These are phyloP conservation scores for Fraxinus velutina DNA, from an alignment of 305 asterid species.

Conservation along the genomic window DNA sequence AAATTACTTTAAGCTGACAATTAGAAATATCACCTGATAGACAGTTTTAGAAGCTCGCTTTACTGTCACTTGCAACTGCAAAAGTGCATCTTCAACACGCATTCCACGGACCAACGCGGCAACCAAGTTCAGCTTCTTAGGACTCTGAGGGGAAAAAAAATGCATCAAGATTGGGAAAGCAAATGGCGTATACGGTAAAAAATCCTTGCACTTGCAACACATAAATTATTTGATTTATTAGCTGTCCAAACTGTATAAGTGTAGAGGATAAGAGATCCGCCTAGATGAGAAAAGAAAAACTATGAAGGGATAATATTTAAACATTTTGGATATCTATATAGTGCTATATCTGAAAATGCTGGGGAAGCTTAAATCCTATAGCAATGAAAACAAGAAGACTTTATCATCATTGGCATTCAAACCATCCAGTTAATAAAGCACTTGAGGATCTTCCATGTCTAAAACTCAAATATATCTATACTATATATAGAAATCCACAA, in stretches of 20 bases:
- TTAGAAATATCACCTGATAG: conserved; percentile 56
- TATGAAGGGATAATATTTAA: background rate
- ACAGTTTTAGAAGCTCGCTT: conserved; percentile 93
- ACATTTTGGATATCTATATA: background rate
- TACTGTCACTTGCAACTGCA: conserved; percentile 88
- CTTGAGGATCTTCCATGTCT: background rate
- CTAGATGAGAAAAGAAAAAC: background rate
- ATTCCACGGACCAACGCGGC: conserved; percentile 92
- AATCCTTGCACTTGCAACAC: background rate
- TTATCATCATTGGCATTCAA: background rate
- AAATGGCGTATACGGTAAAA: background rate
- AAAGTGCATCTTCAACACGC: conserved; percentile 93
- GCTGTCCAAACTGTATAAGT: background rate
- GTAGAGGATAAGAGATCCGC: background rate
- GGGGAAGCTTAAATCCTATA: background rate
- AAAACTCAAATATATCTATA: background rate
- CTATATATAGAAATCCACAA: background rate
- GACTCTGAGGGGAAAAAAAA: conserved; percentile 48
- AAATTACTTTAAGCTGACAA: background rate
- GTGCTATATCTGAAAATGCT: conserved; percentile 1
- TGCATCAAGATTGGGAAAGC: conserved; percentile 2
- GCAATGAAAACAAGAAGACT: background rate
- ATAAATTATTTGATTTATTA: background rate
- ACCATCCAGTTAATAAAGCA: conserved; percentile 9
- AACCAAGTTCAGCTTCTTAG: conserved; percentile 87